These are phyloP conservation scores for Wilcoxina mikolae DNA, from an alignment of 495 filamentous ascomycete genomes.

Conservation along the genomic window DNA sequence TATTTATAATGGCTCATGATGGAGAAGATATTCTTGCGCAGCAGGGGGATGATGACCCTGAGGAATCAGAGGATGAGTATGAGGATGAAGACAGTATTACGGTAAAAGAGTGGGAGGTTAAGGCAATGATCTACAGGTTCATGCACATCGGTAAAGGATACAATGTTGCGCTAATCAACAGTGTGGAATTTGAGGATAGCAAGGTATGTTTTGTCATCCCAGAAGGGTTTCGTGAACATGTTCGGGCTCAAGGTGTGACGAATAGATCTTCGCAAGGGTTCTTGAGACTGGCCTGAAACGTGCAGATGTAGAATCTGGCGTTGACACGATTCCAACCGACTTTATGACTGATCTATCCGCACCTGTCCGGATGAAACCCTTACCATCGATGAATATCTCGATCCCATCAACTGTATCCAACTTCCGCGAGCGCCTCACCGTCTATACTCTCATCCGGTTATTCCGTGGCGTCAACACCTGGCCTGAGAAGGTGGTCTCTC, in stretches of 20 bases:
- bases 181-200: slow-evolving; percentile 44
- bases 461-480: background rate
- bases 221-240: background rate
- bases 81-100: slow-evolving; percentile 8
- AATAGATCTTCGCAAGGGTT: slow-evolving; percentile 35
- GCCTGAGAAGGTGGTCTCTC: background rate
- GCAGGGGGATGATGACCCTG: no score
- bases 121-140: slow-evolving; percentile 4
- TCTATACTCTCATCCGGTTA: background rate
- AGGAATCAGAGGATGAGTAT: slow-evolving; percentile 9
- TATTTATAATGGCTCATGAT: slow-evolving; percentile 58
- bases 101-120: background rate
- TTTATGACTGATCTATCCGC: no score
- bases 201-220: slow-evolving; percentile 36
- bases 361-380: no score
- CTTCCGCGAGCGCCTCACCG: background rate
- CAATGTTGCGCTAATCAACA: slow-evolving; percentile 46
- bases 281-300: slow-evolving; percentile 28
- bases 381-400: no score
- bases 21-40: slow-evolving; percentile 29
- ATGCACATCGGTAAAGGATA: slow-evolving; percentile 30
- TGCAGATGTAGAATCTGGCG: background rate
- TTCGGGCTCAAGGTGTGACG: background rate
- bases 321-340: background rate
- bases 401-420: no score